Evolutionary conservation across 1,284 basidiomycete species (phyloP).

Genomic region (Cystobasidium sp.): DNA sequence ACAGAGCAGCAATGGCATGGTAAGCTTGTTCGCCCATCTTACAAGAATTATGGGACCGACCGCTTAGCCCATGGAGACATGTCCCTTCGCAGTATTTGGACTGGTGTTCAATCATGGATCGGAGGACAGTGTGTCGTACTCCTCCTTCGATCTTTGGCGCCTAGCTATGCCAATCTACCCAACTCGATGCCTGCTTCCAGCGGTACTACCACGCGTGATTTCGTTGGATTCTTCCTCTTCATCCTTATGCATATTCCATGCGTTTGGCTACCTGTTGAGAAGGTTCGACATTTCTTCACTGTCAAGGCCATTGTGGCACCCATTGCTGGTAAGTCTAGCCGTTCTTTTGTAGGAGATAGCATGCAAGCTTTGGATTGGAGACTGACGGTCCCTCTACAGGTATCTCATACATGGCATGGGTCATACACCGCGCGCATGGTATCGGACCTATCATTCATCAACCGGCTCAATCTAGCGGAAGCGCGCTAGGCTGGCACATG

Average conservation of each 20-base stretch:
- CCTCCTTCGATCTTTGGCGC: constrained; percentile 74
- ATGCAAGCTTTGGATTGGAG: neutral
- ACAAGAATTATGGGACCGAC: neutral
- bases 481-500: constrained; percentile 74
- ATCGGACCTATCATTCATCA: constrained; percentile 78
- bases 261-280: constrained; percentile 79
- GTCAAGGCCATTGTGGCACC: constrained; percentile 71
- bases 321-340: constrained; percentile 46
- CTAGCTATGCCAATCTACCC: constrained; percentile 69
- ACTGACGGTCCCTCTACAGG: constrained; percentile 59
- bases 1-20: constrained; percentile 74
- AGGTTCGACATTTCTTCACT: constrained; percentile 80
- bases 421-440: constrained; percentile 75
- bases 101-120: constrained; percentile 78
- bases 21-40: neutral
- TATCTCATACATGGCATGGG: constrained; percentile 80
- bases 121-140: constrained; percentile 76
- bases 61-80: constrained; percentile 47
- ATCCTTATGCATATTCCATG: constrained; percentile 78
- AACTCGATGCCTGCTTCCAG: constrained; percentile 72
- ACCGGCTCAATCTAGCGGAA: constrained; percentile 69
- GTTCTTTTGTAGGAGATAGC: constrained; percentile 45
- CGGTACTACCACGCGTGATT: constrained; percentile 71
- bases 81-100: constrained; percentile 66
- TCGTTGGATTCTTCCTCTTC: constrained; percentile 83